Evolutionary conservation across 176 grass and related monocot genomes (phyloP).

Genomic region (Phyllostachys edulis): DNA sequence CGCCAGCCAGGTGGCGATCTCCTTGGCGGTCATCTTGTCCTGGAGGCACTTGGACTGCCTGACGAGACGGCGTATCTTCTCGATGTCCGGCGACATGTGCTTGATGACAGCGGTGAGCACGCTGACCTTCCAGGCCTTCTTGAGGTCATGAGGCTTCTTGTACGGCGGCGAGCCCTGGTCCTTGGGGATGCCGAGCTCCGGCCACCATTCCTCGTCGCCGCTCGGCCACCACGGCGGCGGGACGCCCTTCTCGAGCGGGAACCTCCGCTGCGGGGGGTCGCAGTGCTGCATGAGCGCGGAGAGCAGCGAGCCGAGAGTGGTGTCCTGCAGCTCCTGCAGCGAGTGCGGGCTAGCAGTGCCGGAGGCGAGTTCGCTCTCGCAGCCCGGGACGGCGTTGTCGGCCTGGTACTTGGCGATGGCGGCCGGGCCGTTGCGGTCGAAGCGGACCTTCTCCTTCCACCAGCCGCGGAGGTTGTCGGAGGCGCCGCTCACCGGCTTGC

Average conservation of each 20-base stretch:
- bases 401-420: slow-evolving; percentile 90
- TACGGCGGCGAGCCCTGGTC: slow-evolving; percentile 83
- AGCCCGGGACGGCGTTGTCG: slow-evolving; percentile 64
- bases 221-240: slow-evolving; percentile 93
- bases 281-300: slow-evolving; percentile 99
- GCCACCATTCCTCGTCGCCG: slow-evolving; percentile 78
- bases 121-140: slow-evolving; percentile 97
- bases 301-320: slow-evolving; percentile 83
- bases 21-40: slow-evolving; percentile 99
- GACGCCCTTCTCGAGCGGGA: slow-evolving; percentile 87
- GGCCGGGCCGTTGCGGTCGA: slow-evolving; percentile 89
- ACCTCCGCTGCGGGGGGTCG: slow-evolving; percentile 87
- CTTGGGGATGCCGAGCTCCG: slow-evolving; percentile 65
- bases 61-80: slow-evolving; percentile 88
- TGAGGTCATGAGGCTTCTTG: slow-evolving; percentile 98
- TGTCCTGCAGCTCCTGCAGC: slow-evolving; percentile 94
- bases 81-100: slow-evolving; percentile 96
- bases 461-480: slow-evolving; percentile 91
- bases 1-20: slow-evolving; percentile 87
- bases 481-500: slow-evolving; percentile 94
- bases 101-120: slow-evolving; percentile 98
- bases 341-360: slow-evolving; percentile 59
- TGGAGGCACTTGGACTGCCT: slow-evolving; percentile 96
- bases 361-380: slow-evolving; percentile 46
- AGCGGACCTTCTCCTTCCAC: slow-evolving; percentile 99